Evolutionary conservation across 2,329 filamentous ascomycete species (phyloP), one percentile per base, ranked within the genome.

Genomic region (Aaosphaeria arxii): DNA sequence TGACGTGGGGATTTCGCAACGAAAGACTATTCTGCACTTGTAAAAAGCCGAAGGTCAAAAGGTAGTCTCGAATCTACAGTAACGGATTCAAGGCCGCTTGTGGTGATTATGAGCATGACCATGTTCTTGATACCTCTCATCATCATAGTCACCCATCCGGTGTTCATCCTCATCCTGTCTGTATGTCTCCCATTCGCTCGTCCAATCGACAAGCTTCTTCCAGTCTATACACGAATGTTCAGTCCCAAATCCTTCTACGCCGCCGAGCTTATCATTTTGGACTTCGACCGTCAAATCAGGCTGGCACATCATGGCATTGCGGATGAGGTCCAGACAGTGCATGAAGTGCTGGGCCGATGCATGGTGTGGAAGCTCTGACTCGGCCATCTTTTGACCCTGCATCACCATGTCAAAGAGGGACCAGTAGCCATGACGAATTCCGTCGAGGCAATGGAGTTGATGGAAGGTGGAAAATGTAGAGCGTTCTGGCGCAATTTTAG

Each of bases 361-460:
- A 17, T 52, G 42, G 28, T 47, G 40, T 3, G 48, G 48, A 32
- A 51, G n/a, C 4, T 50, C 47, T 7, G 28, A 30, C 13, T 45
- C 44, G 11, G 43, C 35, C 24, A 50, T 29, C 35, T 41, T 40
- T 4, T 49, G 11, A 5, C 45, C 48, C 4, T 43, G 11, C 9
- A 7, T 40, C 9, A 44, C 46, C 5, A 32, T 30, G 29, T 49
- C 44, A 28, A 45, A 28, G 29, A 50, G 38, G 2, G 42, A 30
- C 53, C 53, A 55, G 41, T 55, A 53, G 6, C 32, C 51, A 13
- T 51, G 43, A 13, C 53, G 53, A n/a, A 55, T 30, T 17, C 44
- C 47, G 33, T 55, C 48, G 50, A 56, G 44, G 29, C 54, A 56
- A 32, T 56, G 54, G 11, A 56, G 41, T 43, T 56, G 54, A 39